Base-by-base conservation (phyloP, 306 rosid genomes). In the Elaeagnus macrophylla region DNA sequence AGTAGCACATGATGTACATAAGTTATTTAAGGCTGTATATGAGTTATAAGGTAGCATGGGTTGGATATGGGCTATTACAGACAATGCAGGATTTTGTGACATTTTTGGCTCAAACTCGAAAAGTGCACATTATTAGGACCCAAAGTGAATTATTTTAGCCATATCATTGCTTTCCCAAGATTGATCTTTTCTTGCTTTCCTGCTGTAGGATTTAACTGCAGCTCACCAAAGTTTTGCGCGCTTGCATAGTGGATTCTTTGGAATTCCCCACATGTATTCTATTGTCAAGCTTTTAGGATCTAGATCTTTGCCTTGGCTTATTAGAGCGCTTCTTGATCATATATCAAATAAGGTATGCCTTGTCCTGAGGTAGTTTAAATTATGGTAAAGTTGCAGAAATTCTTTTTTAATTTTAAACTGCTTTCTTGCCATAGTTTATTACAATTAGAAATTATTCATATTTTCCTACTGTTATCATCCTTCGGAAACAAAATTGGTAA, bases 191-290 rank as follows among this genome's bases (percentile, higher is more conserved):
- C 57, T 43, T 25, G 32, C 32, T 19, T 72, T 39, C 45, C 12
- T 44, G 44, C 68, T 64, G 36, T 67, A 91, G 97, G 96, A 86
- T 66, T 73, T 91, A 71, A 91, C 79, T 81, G 81, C 85, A 69
- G 95, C 97, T 57, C 97, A 91, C 80, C 97, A 91, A 65, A 91
- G 95, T 86, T 80, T 86, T 78, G 91, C 89, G 16, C 86, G 95
- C 53, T 65, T 91, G 73, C 97, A 91, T 76, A 68, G 94, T 75
- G 97, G 97, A 65, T 91, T 91, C 79, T 91, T 86, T 77, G 97
- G 97, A 72, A 76, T 84, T 62, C 89, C 95, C 59, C 95, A 91
- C 79, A 83, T 86, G 85, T 81, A 79, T 72, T 82, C 95, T 32
- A 71, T 81, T 67, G 86, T 72, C 54, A 83, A 80, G 75, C 86